phyloP scores from a whole-genome alignment of 2,329 filamentous ascomycete species.

The Talaromyces piceae region DNA sequence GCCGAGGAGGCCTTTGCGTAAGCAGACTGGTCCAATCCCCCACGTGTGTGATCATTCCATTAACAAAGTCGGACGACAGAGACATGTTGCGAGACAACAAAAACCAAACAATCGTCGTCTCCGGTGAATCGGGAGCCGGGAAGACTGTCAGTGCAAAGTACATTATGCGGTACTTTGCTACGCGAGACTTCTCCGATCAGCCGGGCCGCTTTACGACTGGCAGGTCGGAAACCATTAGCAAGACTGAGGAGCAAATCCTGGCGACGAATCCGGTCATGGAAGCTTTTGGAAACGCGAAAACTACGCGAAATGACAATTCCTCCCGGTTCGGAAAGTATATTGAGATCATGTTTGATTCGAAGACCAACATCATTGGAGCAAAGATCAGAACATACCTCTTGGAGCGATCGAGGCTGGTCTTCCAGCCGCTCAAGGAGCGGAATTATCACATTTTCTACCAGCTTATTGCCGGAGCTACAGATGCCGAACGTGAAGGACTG shows the following conservation, averaged over 20 bases:
- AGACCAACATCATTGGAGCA: conserved; percentile 93
- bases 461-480: conserved; percentile 82
- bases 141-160: conserved; percentile 99
- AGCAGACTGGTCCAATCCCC: conserved; percentile 25
- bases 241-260: conserved; percentile 96
- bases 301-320: conserved; percentile 98
- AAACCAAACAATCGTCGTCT: conserved; percentile 99
- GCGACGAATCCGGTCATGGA: conserved; percentile 99
- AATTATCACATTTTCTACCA: conserved; percentile 99
- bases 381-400: conserved; percentile 95
- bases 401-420: conserved; percentile 90
- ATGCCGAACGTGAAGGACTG: conserved; percentile 72
- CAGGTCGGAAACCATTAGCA: conserved; percentile 74
- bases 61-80: conserved; percentile 36
- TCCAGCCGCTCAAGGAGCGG: conserved; percentile 92
- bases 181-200: conserved; percentile 86
- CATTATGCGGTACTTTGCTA: conserved; percentile 99
- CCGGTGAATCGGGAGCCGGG: conserved; percentile 94
- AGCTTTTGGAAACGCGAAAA: conserved; percentile 98
- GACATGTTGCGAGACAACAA: conserved; percentile 95
- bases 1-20: conserved; percentile 98
- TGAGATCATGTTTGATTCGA: conserved; percentile 96
- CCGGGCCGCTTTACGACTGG: conserved; percentile 71
- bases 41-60: conserved; percentile 24
- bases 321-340: conserved; percentile 99